Base-by-base conservation (phyloP, 192 early-diverging fungal species). In the Backusella liffmaniae region DNA sequence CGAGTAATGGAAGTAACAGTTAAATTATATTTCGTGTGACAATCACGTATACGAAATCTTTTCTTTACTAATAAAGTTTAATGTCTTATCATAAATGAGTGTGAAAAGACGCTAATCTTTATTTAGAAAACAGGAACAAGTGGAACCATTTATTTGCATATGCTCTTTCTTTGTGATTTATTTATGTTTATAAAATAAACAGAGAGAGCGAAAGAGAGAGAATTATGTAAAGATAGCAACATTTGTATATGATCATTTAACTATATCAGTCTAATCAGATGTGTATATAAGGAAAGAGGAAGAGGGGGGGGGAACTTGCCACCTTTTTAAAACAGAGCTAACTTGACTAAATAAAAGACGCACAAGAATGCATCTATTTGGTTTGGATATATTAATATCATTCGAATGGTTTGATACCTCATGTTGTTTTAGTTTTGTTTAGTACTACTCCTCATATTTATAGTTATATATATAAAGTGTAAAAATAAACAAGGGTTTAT, bases 101-200 rank as follows among this genome's bases (percentile, higher is more conserved):
- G 5, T 4, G 4, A 16, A 42, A 44, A 44, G 5, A 3, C 56
- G 56, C 56, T 62, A 62, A 10, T 13, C 56, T 26, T 26, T 62
- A 29, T 62, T 29, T 62, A 62, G 56, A 26, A 62, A 62, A 62
- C 56, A 62, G 56, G 56, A 62, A 62, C 56, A 62, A 62, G 56
- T 12, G 9, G 56, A 62, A 62, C 56, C 8, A 26, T 49, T 49
- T 49, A 49, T 49, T 49, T 49, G 16, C 21, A 26, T 12, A 9
- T 21, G 8, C 18, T 56, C 3, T 62, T 62, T 62, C 26, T 26
- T 62, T 62, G 26, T 56, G 6, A 56, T 56, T 56, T 21, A 56
- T 9, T 21, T 56, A 56, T 56, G 51, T 26, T 59, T 59, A 62
- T 23, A 62, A 13, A 29, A 10, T 29, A 62, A 62, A 29, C 9